Conservation (phyloP, 345 rosid species). For the Salix koriyanagi region DNA sequence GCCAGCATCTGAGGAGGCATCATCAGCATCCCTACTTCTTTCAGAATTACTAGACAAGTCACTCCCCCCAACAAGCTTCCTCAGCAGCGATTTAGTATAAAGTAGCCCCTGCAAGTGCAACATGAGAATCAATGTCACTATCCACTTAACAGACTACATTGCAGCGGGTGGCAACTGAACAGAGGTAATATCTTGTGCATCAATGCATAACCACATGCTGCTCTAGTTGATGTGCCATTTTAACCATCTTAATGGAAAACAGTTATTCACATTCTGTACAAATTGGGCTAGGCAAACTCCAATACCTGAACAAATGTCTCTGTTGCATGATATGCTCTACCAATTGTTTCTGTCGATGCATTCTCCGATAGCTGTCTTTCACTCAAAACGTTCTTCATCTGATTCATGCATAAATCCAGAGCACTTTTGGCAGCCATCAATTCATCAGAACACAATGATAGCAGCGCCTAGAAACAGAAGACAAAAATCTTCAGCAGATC, state of each 20-base stretch:
- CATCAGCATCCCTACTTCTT: constrained; percentile 74
- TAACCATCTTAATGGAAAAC: neutral
- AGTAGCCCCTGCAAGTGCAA: constrained; percentile 63
- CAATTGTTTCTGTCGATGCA: constrained; percentile 87
- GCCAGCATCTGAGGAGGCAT: constrained; percentile 87
- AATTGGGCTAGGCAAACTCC: neutral
- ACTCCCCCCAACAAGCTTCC: constrained; percentile 63
- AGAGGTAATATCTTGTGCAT: neutral
- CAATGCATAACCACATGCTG: neutral
- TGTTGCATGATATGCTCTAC: constrained; percentile 83
- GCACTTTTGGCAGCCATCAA: constrained; percentile 80
- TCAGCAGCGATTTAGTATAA: constrained; percentile 74
- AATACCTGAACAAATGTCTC: constrained; percentile 91
- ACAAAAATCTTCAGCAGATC: constrained; percentile 10
- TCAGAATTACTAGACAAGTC: constrained; percentile 57
- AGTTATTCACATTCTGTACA: neutral
- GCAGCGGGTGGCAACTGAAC: neutral
- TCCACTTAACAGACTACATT: neutral
- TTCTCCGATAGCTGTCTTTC: constrained; percentile 75
- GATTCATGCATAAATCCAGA: constrained; percentile 70
- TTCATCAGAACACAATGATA: constrained; percentile 87
- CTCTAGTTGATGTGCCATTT: constrained; percentile 1
- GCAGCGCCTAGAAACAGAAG: constrained; percentile 66
- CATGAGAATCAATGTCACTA: neutral
- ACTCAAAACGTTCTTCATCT: constrained; percentile 79